These are phyloP conservation scores for Hirschioporus abietinus DNA, from an alignment of 768 basidiomycete genomes.

Conservation along the genomic window DNA sequence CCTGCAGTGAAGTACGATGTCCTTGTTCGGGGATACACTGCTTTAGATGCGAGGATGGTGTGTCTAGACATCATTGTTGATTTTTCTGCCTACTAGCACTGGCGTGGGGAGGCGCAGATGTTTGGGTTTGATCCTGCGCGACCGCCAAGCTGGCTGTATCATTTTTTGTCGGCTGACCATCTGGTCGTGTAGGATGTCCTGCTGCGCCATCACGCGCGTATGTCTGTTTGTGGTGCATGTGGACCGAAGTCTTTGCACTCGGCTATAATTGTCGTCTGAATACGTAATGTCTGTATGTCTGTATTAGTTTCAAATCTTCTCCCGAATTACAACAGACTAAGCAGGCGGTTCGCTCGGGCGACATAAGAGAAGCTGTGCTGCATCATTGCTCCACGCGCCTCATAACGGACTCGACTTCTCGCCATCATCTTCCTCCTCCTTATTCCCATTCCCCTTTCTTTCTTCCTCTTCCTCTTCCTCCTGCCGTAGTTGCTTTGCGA, in stretches of 20 bases:
- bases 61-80: too few species aligned
- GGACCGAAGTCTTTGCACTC: neutral
- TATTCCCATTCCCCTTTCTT: neutral
- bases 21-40: neutral
- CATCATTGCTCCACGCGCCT: neutral
- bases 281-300: neutral
- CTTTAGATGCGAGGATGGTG: neutral
- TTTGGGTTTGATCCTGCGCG: too few species aligned
- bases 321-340: neutral
- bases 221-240: neutral
- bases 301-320: neutral
- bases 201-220: neutral
- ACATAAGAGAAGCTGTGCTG: neutral
- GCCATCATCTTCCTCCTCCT: neutral
- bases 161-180: neutral
- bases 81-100: too few species aligned
- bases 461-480: neutral
- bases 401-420: neutral
- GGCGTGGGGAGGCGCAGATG: too few species aligned
- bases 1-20: neutral
- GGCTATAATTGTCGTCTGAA: neutral
- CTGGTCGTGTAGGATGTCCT: neutral
- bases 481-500: neutral
- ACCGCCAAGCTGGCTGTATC: too few species aligned
- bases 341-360: neutral